Conservation (phyloP, 192 early-diverging fungal genomes). For the Backusella sp. region DNA sequence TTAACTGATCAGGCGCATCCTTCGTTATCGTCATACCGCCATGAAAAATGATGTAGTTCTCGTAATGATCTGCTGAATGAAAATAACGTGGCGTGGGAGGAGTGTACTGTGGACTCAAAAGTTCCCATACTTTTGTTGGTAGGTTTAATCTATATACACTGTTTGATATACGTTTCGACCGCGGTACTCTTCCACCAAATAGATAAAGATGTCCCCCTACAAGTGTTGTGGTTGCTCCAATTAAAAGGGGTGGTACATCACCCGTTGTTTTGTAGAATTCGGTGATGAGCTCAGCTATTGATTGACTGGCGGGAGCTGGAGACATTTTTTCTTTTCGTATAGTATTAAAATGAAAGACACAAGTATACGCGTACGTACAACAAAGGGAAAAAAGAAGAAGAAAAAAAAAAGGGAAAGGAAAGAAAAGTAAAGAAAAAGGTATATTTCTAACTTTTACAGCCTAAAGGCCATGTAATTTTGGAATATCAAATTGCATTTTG, state of each 20-base stretch:
- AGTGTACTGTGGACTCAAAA: slow-evolving; percentile 18
- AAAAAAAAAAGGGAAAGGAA: background rate
- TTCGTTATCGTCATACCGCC: slow-evolving; percentile 74
- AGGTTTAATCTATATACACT: slow-evolving; percentile 65
- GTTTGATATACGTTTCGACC: slow-evolving; percentile 68
- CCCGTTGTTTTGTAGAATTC: slow-evolving; percentile 51
- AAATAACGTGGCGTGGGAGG: slow-evolving; percentile 64
- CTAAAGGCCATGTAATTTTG: background rate
- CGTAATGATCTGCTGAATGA: slow-evolving; percentile 64
- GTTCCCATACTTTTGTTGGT: slow-evolving; percentile 57
- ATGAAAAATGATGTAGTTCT: slow-evolving; percentile 66
- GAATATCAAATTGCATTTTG: slow-evolving; percentile 11
- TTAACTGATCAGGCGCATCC: slow-evolving; percentile 54
- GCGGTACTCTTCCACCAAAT: slow-evolving; percentile 71
- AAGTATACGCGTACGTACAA: background rate
- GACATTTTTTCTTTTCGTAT: background rate
- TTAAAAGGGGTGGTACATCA: slow-evolving; percentile 73
- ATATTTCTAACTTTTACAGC: background rate
- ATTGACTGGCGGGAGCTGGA: slow-evolving; percentile 9
- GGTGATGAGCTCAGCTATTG: slow-evolving; percentile 29
- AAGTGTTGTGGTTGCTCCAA: slow-evolving; percentile 70
- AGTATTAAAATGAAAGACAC: background rate
- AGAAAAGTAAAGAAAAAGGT: background rate
- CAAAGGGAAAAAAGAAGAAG: background rate
- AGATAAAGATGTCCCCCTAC: slow-evolving; percentile 61